Conservation (phyloP, 345 rosid genomes). For the Reutealis trisperma region DNA sequence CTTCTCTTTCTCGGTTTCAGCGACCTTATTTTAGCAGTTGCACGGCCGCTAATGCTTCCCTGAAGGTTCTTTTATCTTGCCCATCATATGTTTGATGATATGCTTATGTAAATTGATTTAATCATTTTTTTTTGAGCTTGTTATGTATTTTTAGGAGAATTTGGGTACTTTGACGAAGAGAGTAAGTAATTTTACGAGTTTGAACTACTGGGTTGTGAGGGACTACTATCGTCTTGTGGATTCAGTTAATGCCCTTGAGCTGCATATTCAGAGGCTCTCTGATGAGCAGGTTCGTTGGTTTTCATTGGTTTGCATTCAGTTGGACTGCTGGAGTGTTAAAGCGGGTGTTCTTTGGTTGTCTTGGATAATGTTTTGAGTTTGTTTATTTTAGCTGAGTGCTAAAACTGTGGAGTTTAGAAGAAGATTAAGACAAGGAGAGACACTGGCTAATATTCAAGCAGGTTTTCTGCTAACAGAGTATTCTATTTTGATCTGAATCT, state of each 20-base stretch:
- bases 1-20: conserved; percentile 17
- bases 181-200: conserved; percentile 55
- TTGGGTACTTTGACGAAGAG: conserved; percentile 46
- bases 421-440: conserved; percentile 63
- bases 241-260: conserved; percentile 67
- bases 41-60: conserved; percentile 36
- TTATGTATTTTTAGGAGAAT: conserved; percentile 40
- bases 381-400: conserved; percentile 54
- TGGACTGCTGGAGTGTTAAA: neutral
- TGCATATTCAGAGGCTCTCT: conserved; percentile 49
- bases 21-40: conserved; percentile 20
- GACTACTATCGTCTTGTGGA: conserved; percentile 82
- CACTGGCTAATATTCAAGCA: conserved; percentile 81
- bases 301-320: conserved; percentile 11
- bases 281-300: conserved; percentile 72
- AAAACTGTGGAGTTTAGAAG: conserved; percentile 74
- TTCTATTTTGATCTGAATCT: conserved; percentile 6
- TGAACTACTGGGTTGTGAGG: conserved; percentile 86
- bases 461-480: conserved; percentile 47
- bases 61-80: conserved; percentile 44
- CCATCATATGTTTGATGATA: conserved; percentile 54
- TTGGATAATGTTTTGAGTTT: conserved; percentile 9
- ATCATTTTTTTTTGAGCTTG: neutral
- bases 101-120: conserved; percentile 25
- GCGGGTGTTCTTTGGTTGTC: conserved; percentile 1